phyloP scores from a whole-genome alignment of 305 asterid genomes.

The Fraxinus xanthoxyloides region DNA sequence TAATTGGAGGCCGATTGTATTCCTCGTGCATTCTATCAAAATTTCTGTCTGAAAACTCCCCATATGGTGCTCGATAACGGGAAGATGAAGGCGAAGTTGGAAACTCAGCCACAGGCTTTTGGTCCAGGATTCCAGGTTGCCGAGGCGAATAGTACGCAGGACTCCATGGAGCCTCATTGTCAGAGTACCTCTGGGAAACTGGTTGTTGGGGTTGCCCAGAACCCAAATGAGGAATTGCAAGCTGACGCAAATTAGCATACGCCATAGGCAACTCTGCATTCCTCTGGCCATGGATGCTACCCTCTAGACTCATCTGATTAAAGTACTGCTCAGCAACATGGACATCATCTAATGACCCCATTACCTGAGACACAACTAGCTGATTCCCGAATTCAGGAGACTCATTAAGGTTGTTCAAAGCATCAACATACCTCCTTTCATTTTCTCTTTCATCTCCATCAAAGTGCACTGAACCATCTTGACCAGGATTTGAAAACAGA shows the following conservation, averaged over 20 bases:
- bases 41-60: slow-evolving; percentile 47
- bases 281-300: slow-evolving; percentile 65
- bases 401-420: slow-evolving; percentile 83
- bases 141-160: slow-evolving; percentile 91
- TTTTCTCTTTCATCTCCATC: slow-evolving; percentile 85
- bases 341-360: slow-evolving; percentile 58
- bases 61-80: slow-evolving; percentile 57
- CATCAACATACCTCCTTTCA: slow-evolving; percentile 93
- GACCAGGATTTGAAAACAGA: slow-evolving; percentile 60
- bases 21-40: slow-evolving; percentile 64
- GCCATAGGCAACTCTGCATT: slow-evolving; percentile 72
- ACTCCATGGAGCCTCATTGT: slow-evolving; percentile 94
- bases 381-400: slow-evolving; percentile 66
- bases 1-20: slow-evolving; percentile 47
- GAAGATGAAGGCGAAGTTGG: slow-evolving; percentile 84
- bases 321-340: slow-evolving; percentile 64
- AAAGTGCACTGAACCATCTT: slow-evolving; percentile 67
- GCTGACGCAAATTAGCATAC: slow-evolving; percentile 60
- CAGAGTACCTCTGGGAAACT: neutral
- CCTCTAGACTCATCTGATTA: slow-evolving; percentile 66
- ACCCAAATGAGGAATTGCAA: slow-evolving; percentile 68
- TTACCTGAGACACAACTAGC: slow-evolving; percentile 40
- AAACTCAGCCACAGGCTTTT: slow-evolving; percentile 59
- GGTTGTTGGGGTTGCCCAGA: slow-evolving; percentile 54
- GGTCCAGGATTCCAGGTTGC: slow-evolving; percentile 62